These are phyloP conservation scores for Kitagawia praeruptora DNA, from an alignment of 129 eudicot genomes.

Conservation along the genomic window DNA sequence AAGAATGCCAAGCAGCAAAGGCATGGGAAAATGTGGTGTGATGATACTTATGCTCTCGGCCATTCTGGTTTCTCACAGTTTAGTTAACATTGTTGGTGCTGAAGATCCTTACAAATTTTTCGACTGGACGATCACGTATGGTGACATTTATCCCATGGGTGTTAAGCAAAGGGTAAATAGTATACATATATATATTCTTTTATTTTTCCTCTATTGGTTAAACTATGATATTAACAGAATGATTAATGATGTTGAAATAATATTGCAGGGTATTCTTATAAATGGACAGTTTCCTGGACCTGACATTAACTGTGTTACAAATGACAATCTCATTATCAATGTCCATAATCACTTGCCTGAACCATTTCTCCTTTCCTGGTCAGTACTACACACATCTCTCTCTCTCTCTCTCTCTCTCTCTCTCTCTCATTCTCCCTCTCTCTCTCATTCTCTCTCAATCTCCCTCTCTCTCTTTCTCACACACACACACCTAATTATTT, in stretches of 20 bases:
- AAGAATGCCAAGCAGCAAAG: neutral
- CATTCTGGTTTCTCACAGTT: neutral
- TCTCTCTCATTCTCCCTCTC: neutral
- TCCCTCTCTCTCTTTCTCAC: neutral
- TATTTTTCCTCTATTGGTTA: too few species aligned
- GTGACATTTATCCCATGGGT: slow-evolving; percentile 68
- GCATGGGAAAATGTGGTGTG: neutral
- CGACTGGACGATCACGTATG: slow-evolving; percentile 64
- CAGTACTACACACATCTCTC: neutral
- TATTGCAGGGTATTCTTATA: slow-evolving; percentile 62
- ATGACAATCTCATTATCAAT: slow-evolving; percentile 77
- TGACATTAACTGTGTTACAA: slow-evolving; percentile 55
- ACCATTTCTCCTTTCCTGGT: slow-evolving; percentile 88
- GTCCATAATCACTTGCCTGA: slow-evolving; percentile 63
- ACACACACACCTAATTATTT: too few species aligned
- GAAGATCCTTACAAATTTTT: slow-evolving; percentile 63
- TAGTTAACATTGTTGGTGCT: slow-evolving; percentile 21
- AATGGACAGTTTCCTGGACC: slow-evolving; percentile 93
- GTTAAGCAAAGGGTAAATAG: slow-evolving; percentile 61
- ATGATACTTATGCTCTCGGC: neutral
- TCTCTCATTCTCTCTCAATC: neutral
- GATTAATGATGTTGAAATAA: too few species aligned
- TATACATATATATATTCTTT: too few species aligned
- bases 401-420: too few species aligned
- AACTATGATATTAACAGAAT: too few species aligned